Percentiles rank a stretch among this genome's conserved stretches.
Evolutionary conservation across 106 monocot genomes (phyloP).

Genomic region (Dendrobium officinale): DNA sequence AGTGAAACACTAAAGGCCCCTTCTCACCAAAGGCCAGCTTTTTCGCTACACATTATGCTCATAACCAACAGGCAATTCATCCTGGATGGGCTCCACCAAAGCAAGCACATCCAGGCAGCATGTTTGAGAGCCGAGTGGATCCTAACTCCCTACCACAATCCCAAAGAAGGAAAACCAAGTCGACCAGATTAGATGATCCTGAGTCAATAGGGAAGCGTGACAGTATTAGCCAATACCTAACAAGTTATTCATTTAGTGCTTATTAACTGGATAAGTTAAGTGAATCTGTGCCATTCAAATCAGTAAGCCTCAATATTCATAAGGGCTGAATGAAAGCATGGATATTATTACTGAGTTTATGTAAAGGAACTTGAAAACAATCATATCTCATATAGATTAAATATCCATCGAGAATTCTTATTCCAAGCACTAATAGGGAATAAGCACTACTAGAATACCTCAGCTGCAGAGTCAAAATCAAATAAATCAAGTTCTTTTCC

Average conservation of each 20-base stretch:
- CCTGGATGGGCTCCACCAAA: too few species aligned
- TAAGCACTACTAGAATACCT: conserved; percentile 38
- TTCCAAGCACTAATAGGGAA: neutral
- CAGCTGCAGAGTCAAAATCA: conserved; percentile 98
- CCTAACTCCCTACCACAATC: too few species aligned
- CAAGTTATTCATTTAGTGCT: neutral
- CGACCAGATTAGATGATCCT: too few species aligned
- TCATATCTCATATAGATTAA: neutral
- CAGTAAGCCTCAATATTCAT: neutral
- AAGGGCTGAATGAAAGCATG: neutral
- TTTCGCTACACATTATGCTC: too few species aligned
- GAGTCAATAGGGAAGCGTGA: too few species aligned
- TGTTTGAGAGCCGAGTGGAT: too few species aligned
- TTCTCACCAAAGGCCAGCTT: too few species aligned
- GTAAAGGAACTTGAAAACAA: neutral
- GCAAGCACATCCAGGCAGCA: too few species aligned
- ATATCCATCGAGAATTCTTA: neutral
- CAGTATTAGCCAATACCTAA: too few species aligned
- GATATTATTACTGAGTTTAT: neutral
- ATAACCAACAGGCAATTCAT: too few species aligned
- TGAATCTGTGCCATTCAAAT: neutral
- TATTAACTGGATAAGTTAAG: neutral
- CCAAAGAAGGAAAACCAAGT: too few species aligned
- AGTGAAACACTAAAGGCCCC: too few species aligned
- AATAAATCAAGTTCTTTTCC: conserved; percentile 92